phyloP scores from a whole-genome alignment of 768 basidiomycete genomes.

The Fomitopsis pulvina region DNA sequence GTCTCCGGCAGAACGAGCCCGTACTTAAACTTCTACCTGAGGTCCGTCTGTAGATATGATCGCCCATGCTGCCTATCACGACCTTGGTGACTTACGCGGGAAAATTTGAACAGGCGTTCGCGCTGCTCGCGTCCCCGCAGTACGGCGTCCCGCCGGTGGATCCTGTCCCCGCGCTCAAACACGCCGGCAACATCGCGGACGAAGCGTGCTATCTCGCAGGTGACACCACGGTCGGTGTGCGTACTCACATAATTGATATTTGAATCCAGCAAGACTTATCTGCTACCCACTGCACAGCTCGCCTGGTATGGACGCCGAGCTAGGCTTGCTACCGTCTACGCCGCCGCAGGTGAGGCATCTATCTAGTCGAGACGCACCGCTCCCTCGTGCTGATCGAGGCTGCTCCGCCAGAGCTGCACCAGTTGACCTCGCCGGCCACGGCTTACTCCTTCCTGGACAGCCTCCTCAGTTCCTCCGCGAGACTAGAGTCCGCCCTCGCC shows the following conservation, averaged over 20 bases:
- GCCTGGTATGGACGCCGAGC: conserved; percentile 69
- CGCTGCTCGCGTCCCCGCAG: conserved; percentile 52
- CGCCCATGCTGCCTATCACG: background rate
- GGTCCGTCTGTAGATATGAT: conserved; percentile 30
- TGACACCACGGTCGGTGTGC: conserved; percentile 53
- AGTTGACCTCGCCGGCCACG: conserved; percentile 69
- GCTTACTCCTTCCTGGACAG: conserved; percentile 59
- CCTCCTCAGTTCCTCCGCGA: conserved; percentile 45
- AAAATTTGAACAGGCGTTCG: conserved; percentile 51
- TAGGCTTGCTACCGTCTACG: conserved; percentile 60
- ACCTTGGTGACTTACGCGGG: background rate
- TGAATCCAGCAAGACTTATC: background rate
- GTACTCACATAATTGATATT: conserved; percentile 17
- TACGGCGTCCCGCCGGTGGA: conserved; percentile 47
- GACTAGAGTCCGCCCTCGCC: conserved; percentile 38
- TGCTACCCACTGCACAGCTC: conserved; percentile 37
- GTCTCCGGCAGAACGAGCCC: conserved; percentile 62
- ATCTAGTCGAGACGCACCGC: background rate
- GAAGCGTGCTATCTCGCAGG: conserved; percentile 57
- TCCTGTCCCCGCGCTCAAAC: conserved; percentile 51
- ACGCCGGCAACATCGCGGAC: conserved; percentile 57
- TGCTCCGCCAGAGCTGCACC: conserved; percentile 59
- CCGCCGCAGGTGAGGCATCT: conserved; percentile 50
- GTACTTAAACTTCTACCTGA: conserved; percentile 62
- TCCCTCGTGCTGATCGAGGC: background rate